Base-by-base conservation (phyloP, 2,329 filamentous ascomycete genomes). In the Alternaria panax region DNA sequence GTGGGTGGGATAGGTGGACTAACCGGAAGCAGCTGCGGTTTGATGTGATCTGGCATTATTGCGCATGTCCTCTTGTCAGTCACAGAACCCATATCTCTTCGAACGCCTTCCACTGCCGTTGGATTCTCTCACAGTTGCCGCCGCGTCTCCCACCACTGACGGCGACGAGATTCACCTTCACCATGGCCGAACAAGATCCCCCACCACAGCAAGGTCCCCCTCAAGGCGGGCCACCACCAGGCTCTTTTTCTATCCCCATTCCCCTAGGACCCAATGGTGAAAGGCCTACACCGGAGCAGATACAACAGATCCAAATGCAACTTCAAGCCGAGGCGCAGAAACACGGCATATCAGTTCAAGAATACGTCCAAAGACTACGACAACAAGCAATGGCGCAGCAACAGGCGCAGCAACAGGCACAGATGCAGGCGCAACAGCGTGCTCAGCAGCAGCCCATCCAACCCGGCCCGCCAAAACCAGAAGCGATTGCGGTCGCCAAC, bases 401-500 rank as follows among this genome's bases (percentile, higher is more conserved):
- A 53, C 84, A 87, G 73, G 81, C 80, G 42, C 84, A 87, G 65
- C 78, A 86, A 53, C 84, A 87, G 70, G 79, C 80, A 59, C 72
- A 74, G 50, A 65, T 68, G 65, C 65, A 63, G 54, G 65, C 60
- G 51, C 68, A 71, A 41, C 67, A 70, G 40, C 56, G 64, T 22
- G 58, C 63, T 28, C 67, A 69, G 54, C 75, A 59, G 22, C 88
- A 91, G 72, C 88, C 90, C 36, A 92, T 93, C 63, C 83, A 85
- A 18, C 90, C 90, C 4, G 91, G 91, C 1, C 92, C 94, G 24
- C 92, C 94, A 5, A 95, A 96, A 70, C 94, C 94, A 38, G 88
- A 93, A 73, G 93, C 93, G 20, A 81, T 98, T 45, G 93, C 93
- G 8, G 86, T 99, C 54, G 96, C 95, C 67, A 90, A 92, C 73